Conservation (phyloP, 208 protist genomes). For the Trypanosoma vivax region DNA sequence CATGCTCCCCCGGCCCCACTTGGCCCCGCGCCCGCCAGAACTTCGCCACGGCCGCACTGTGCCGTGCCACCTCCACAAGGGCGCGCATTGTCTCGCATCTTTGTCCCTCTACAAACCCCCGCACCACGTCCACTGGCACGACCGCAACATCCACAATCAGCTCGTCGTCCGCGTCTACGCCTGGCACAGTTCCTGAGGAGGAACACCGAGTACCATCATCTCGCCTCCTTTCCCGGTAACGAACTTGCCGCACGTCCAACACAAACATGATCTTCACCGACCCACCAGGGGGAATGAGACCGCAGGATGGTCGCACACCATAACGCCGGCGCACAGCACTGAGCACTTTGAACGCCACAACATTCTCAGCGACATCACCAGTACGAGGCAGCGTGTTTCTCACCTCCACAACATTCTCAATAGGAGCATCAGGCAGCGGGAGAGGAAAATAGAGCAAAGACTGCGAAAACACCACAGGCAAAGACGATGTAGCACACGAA, state of each 20-base stretch:
- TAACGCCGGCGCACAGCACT: conserved; percentile 65
- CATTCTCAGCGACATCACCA: conserved; percentile 33
- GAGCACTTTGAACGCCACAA: conserved; percentile 71
- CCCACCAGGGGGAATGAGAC: conserved; percentile 59
- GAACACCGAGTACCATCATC: conserved; percentile 20
- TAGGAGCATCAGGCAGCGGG: conserved; percentile 57
- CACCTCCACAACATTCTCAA: conserved; percentile 76
- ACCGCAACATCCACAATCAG: conserved; percentile 79
- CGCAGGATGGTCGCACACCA: conserved; percentile 42
- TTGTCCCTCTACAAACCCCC: background rate
- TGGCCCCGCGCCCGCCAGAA: conserved; percentile 60
- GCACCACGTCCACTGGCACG: conserved; percentile 21
- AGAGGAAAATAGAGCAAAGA: conserved; percentile 72
- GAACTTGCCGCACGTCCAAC: conserved; percentile 55
- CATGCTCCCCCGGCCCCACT: conserved; percentile 15
- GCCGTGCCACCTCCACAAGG: background rate
- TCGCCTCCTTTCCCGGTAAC: background rate
- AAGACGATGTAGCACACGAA: conserved; percentile 7
- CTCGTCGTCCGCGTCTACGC: conserved; percentile 47
- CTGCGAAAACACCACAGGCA: conserved; percentile 50
- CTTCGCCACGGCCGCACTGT: conserved; percentile 5
- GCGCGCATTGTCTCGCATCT: background rate
- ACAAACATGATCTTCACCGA: conserved; percentile 45
- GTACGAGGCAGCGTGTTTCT: conserved; percentile 38
- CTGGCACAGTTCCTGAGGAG: conserved; percentile 29